Evolutionary conservation across 768 basidiomycete genomes (phyloP).

Genomic region (Collybia nuda): DNA sequence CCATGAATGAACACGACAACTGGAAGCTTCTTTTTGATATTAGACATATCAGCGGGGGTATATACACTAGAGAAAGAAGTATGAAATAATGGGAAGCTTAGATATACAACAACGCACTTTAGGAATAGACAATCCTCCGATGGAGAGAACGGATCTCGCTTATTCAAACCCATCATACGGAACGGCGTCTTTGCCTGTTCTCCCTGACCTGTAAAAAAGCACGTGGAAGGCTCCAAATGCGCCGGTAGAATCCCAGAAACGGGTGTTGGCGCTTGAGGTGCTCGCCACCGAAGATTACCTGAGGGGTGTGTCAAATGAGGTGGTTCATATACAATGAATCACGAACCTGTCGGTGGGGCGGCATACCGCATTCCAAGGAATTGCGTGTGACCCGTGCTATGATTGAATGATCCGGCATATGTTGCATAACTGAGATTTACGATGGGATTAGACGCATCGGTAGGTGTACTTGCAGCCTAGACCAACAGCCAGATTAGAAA

Average conservation of each 20-base stretch:
- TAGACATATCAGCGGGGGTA: conserved; percentile 27
- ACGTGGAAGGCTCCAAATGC: conserved; percentile 29
- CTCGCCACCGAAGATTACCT: conserved; percentile 36
- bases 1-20: conserved; percentile 46
- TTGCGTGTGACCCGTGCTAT: conserved; percentile 29
- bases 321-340: not conserved
- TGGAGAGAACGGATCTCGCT: conserved; percentile 7
- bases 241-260: conserved; percentile 29
- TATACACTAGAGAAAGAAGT: conserved; percentile 24
- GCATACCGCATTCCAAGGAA: conserved; percentile 51
- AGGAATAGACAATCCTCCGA: conserved; percentile 43
- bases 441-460: conserved; percentile 7
- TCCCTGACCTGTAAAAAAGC: conserved; percentile 29
- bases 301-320: not conserved
- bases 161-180: conserved; percentile 8
- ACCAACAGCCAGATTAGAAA: too few relatives aligned
- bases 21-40: conserved; percentile 27
- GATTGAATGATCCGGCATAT: conserved; percentile 39
- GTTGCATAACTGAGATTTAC: conserved; percentile 45
- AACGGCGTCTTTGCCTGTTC: conserved; percentile 29
- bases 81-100: not conserved
- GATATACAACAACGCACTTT: conserved; percentile 21
- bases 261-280: conserved; percentile 28
- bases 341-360: conserved; percentile 43
- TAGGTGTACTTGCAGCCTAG: not conserved